Conservation (phyloP, 2,329 filamentous ascomycete genomes). For the Magnaporthiopsis poae region DNA sequence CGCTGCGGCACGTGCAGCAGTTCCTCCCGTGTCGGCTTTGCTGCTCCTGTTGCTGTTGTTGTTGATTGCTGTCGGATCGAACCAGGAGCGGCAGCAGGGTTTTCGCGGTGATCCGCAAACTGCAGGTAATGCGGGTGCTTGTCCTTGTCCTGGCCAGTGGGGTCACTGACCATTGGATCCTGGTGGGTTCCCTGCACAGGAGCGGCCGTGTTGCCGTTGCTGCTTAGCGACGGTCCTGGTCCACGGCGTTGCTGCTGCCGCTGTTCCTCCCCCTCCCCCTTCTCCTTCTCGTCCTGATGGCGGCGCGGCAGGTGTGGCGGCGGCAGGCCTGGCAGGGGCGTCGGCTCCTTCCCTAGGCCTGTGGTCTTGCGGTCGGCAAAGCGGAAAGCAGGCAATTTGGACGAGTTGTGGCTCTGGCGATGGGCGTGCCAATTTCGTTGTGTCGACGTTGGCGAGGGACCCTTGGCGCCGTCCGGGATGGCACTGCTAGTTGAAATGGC, state of each 20-base stretch:
- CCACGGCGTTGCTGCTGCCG: conserved; percentile 15
- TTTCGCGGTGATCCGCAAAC: conserved; percentile 1
- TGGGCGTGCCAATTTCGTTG: conserved; percentile 30
- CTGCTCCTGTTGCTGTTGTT: not conserved
- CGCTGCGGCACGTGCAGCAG: conserved; percentile 5
- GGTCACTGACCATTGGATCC: conserved; percentile 10
- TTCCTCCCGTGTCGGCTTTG: not conserved
- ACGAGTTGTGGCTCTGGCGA: conserved; percentile 44
- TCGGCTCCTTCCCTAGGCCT: conserved; percentile 18
- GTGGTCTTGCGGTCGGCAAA: conserved; percentile 35
- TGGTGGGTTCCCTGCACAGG: conserved; percentile 16
- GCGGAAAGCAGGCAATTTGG: conserved; percentile 46
- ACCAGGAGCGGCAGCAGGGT: not conserved
- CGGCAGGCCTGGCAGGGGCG: conserved; percentile 12
- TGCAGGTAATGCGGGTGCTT: conserved; percentile 3
- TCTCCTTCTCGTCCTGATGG: not conserved
- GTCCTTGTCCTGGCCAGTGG: not conserved
- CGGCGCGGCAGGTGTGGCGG: conserved; percentile 22
- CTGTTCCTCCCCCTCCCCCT: not conserved
- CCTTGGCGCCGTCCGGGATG: not conserved
- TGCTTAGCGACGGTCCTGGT: conserved; percentile 27
- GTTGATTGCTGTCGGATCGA: not conserved
- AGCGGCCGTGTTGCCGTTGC: conserved; percentile 9
- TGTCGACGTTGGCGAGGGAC: not conserved
- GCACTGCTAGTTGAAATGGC: conserved; percentile 5